Evolutionary conservation across 2,329 filamentous ascomycete genomes (phyloP).

Genomic region (Trichophyton benhamiae): DNA sequence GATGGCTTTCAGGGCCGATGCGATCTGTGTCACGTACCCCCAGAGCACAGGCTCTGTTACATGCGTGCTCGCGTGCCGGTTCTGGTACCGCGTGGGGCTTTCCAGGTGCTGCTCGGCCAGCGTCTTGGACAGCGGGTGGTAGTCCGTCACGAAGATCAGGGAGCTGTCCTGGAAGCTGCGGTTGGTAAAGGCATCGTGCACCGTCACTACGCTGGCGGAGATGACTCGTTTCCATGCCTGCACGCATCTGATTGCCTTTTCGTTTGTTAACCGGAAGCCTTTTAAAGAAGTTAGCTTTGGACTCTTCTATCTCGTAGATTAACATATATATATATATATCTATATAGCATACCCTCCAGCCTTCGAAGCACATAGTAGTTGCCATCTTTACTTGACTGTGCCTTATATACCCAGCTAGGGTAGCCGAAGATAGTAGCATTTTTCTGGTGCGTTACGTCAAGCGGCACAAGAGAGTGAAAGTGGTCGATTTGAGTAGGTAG

Average conservation of each 20-base stretch:
- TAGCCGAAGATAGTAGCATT: slow-evolving; percentile 72
- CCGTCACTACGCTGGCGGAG: slow-evolving; percentile 69
- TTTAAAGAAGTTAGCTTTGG: slow-evolving; percentile 1
- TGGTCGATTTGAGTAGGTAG: slow-evolving; percentile 66
- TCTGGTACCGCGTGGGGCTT: slow-evolving; percentile 28
- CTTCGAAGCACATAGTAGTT: slow-evolving; percentile 76
- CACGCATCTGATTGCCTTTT: slow-evolving; percentile 73
- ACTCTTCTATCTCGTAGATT: too few relatives aligned
- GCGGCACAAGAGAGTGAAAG: slow-evolving; percentile 81
- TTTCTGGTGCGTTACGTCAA: slow-evolving; percentile 72
- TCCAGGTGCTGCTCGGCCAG: slow-evolving; percentile 63
- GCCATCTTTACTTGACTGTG: slow-evolving; percentile 75
- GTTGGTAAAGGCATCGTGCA: slow-evolving; percentile 88
- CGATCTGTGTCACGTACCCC: slow-evolving; percentile 85
- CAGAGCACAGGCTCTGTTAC: slow-evolving; percentile 67
- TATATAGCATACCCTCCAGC: slow-evolving; percentile 51
- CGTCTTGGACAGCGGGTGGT: slow-evolving; percentile 82
- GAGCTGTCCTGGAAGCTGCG: slow-evolving; percentile 89
- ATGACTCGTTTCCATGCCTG: slow-evolving; percentile 81
- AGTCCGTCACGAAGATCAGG: slow-evolving; percentile 85
- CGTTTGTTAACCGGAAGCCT: slow-evolving; percentile 79
- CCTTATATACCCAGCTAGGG: slow-evolving; percentile 91
- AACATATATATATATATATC: not conserved
- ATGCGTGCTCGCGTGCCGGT: slow-evolving; percentile 36
- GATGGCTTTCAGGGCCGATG: slow-evolving; percentile 75